These are phyloP conservation scores for Thermochaetoides dissita DNA, from an alignment of 2,329 filamentous ascomycete genomes.

Conservation along the genomic window DNA sequence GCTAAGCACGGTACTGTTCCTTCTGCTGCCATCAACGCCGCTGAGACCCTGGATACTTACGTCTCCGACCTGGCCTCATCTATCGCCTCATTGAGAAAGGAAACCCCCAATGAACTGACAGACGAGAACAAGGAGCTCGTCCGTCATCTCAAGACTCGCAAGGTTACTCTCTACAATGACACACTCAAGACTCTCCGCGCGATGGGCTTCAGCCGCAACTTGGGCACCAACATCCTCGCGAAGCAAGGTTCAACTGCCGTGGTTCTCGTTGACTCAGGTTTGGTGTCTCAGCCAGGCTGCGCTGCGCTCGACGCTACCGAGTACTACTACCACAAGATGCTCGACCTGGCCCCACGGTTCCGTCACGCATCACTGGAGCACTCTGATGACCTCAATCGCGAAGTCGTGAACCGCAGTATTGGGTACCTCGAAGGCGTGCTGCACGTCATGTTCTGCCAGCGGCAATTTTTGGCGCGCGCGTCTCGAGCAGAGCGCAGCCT, in stretches of 20 bases:
- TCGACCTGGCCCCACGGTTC: constrained; percentile 58
- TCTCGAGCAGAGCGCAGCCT: constrained; percentile 27
- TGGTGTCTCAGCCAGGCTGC: constrained; percentile 23
- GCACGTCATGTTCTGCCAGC: constrained; percentile 47
- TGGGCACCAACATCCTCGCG: constrained; percentile 57
- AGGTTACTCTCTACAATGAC: constrained; percentile 81
- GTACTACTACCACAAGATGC: constrained; percentile 63
- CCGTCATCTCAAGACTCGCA: constrained; percentile 81
- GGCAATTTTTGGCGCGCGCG: constrained; percentile 31
- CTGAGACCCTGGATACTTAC: constrained; percentile 51
- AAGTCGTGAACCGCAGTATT: constrained; percentile 65
- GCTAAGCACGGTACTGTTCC: constrained; percentile 42
- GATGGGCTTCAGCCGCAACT: constrained; percentile 82
- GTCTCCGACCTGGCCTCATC: constrained; percentile 52
- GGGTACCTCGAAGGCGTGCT: constrained; percentile 81
- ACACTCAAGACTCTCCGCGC: constrained; percentile 67
- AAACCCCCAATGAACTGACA: constrained; percentile 66
- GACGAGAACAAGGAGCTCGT: constrained; percentile 76
- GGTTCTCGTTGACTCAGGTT: constrained; percentile 47
- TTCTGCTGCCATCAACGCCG: constrained; percentile 38
- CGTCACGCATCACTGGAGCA: constrained; percentile 58
- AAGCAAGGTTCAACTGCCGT: constrained; percentile 58
- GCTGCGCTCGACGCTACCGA: constrained; percentile 35
- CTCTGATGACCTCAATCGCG: constrained; percentile 69
- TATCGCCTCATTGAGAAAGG: constrained; percentile 62